Percentiles rank a stretch among this genome's conserved stretches.
Conservation (phyloP, 169 alveolate genomes). For the Eimeria tenella region DNA sequence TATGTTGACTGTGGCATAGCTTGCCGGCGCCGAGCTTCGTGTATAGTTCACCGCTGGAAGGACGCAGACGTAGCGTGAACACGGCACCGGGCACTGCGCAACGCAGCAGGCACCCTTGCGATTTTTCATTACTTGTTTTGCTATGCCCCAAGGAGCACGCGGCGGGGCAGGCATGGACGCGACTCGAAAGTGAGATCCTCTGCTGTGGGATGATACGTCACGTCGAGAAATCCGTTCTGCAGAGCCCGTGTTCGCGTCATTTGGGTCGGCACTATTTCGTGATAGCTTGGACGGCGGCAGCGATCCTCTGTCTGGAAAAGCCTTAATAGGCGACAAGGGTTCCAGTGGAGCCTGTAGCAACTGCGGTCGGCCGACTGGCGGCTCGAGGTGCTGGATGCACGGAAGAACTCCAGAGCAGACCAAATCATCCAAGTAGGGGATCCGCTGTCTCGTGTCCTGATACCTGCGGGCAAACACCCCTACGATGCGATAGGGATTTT, state of each 20-base stretch:
- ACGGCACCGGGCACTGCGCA: conserved; percentile 10
- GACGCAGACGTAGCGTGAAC: conserved; percentile 9
- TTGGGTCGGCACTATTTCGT: not conserved
- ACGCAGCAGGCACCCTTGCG: not conserved
- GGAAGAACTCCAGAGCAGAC: conserved; percentile 35
- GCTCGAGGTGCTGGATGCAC: conserved; percentile 50
- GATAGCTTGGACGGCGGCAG: not conserved
- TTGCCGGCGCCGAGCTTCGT: conserved; percentile 24
- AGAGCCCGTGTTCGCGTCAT: not conserved
- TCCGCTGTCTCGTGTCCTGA: conserved; percentile 54
- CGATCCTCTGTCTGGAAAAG: conserved; percentile 19
- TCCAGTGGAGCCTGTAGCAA: not conserved
- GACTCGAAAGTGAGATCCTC: not conserved
- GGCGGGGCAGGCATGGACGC: conserved; percentile 21
- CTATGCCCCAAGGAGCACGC: conserved; percentile 12
- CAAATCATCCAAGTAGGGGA: conserved; percentile 38
- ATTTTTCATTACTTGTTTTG: not conserved
- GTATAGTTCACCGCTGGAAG: not conserved
- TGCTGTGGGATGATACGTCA: not conserved
- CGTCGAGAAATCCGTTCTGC: not conserved
- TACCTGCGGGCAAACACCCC: conserved; percentile 67
- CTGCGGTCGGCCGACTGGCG: not conserved
- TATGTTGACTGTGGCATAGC: conserved; percentile 33
- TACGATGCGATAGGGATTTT: conserved; percentile 56
- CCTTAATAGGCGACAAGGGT: conserved; percentile 27